phyloP scores from a whole-genome alignment of 306 rosid species.

The Corylus heterophylla region DNA sequence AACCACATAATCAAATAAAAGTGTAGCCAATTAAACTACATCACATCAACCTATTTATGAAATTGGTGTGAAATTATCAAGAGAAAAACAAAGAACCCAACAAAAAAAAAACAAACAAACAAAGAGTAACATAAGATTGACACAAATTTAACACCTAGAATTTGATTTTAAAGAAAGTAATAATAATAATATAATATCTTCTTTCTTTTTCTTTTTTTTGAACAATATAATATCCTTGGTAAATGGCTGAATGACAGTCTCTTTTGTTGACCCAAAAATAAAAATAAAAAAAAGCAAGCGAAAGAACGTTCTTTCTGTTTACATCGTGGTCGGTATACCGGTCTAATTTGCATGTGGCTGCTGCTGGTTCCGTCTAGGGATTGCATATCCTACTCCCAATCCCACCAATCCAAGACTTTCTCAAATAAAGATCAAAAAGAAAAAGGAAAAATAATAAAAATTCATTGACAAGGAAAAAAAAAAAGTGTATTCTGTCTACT shows the following conservation, averaged over 20 bases:
- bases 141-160: not conserved
- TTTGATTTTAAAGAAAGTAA: too few relatives aligned
- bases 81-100: too few relatives aligned
- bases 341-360: not conserved
- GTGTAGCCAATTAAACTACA: too few relatives aligned
- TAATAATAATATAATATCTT: too few relatives aligned
- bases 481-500: conserved; percentile 13
- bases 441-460: not conserved
- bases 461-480: not conserved
- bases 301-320: not conserved
- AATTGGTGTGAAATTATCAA: too few relatives aligned
- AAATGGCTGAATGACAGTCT: too few relatives aligned
- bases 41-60: too few relatives aligned
- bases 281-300: too few relatives aligned
- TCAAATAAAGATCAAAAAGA: not conserved
- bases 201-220: too few relatives aligned
- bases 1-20: too few relatives aligned
- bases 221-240: too few relatives aligned
- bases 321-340: not conserved
- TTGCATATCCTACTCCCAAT: not conserved
- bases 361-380: not conserved
- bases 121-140: not conserved
- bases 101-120: not conserved
- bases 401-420: not conserved
- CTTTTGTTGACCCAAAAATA: too few relatives aligned